Percentiles rank a stretch among this genome's conserved stretches.
Evolutionary conservation across 148 eudicot genomes (phyloP).

Genomic region (Fagopyrum homotropicum): DNA sequence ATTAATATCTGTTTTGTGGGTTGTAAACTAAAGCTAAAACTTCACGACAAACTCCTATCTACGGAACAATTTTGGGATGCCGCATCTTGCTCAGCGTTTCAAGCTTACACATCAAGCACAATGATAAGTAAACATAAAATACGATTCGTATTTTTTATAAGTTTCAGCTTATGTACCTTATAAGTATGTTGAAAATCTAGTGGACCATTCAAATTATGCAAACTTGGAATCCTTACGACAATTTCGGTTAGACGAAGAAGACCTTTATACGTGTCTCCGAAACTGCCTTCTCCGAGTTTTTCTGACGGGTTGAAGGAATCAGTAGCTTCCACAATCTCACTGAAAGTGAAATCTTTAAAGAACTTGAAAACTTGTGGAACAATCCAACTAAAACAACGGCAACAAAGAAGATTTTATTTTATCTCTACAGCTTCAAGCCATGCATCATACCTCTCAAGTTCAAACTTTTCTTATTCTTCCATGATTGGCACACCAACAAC

Average conservation of each 20-base stretch:
- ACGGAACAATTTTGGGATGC: constrained; percentile 78
- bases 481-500: constrained; percentile 61
- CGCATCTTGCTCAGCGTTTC: constrained; percentile 65
- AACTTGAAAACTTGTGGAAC: constrained; percentile 26
- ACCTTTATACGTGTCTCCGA: constrained; percentile 61
- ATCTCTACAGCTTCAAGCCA: constrained; percentile 44
- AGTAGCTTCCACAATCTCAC: constrained; percentile 69
- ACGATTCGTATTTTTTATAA: not conserved
- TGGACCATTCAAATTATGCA: constrained; percentile 58
- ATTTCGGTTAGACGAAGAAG: constrained; percentile 63
- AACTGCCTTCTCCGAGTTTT: constrained; percentile 85
- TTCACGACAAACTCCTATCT: constrained; percentile 75
- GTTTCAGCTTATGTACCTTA: constrained; percentile 41
- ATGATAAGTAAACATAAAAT: not conserved
- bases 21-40: constrained; percentile 65
- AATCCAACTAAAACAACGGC: constrained; percentile 3
- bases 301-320: constrained; percentile 38
- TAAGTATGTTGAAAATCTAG: constrained; percentile 49
- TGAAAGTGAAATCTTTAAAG: constrained; percentile 55
- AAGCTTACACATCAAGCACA: constrained; percentile 31
- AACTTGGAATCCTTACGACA: constrained; percentile 58
- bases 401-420: constrained; percentile 15
- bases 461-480: constrained; percentile 61
- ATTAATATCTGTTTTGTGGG: no score
- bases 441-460: constrained; percentile 52